Evolutionary conservation across 371 early-diverging fungal species (phyloP).

Genomic region (Blastocladiella emersonii): DNA sequence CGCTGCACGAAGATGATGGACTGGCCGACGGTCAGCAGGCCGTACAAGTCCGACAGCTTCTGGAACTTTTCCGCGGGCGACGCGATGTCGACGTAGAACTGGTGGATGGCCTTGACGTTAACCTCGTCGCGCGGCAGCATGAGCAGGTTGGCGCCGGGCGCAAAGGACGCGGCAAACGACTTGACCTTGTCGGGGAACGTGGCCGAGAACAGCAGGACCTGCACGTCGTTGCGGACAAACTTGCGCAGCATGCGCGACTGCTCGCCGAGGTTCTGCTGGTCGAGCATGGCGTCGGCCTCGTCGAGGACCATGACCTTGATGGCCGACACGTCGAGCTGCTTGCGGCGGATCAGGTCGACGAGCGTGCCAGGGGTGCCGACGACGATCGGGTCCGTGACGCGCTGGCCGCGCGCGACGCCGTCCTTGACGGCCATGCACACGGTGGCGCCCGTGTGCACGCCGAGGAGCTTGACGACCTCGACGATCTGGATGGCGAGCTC

Average conservation of each 20-base stretch:
- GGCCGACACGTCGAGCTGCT: slow-evolving; percentile 35
- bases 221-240: slow-evolving; percentile 37
- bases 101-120: slow-evolving; percentile 88
- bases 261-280: slow-evolving; percentile 72
- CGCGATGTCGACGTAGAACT: slow-evolving; percentile 90
- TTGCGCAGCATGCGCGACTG: slow-evolving; percentile 34
- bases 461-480: slow-evolving; percentile 79
- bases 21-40: slow-evolving; percentile 85
- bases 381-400: slow-evolving; percentile 61
- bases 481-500: slow-evolving; percentile 95
- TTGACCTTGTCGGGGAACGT: slow-evolving; percentile 81
- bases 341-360: slow-evolving; percentile 44
- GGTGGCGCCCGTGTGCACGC: slow-evolving; percentile 63
- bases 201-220: slow-evolving; percentile 90
- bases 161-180: slow-evolving; percentile 58
- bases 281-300: slow-evolving; percentile 92
- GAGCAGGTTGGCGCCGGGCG: slow-evolving; percentile 74
- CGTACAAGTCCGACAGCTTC: slow-evolving; percentile 72
- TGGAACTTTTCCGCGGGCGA: slow-evolving; percentile 62
- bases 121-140: slow-evolving; percentile 74
- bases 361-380: slow-evolving; percentile 96
- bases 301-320: slow-evolving; percentile 71
- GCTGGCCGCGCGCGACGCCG: slow-evolving; percentile 25
- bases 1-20: slow-evolving; percentile 90
- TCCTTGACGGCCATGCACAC: slow-evolving; percentile 68